phyloP scores from a whole-genome alignment of 148 eudicot species.

The Rhododendron simsii region DNA sequence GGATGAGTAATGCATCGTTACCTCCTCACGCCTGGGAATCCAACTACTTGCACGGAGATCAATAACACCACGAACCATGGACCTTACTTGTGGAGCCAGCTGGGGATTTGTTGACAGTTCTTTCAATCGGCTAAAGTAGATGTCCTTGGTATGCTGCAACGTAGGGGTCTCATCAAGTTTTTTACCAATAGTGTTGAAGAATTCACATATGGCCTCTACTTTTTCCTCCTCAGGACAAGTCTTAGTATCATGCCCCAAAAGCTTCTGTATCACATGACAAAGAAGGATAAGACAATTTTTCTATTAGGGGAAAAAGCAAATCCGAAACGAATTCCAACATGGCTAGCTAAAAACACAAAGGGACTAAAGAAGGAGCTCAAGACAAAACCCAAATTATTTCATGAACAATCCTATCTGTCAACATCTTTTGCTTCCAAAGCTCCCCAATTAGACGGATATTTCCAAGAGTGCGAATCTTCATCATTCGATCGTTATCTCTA shows the following conservation, averaged over 20 bases:
- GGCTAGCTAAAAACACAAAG: not conserved
- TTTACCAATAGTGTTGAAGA: too few relatives aligned
- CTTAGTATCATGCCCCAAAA: constrained; percentile 55
- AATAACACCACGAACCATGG: constrained; percentile 74
- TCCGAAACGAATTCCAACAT: not conserved
- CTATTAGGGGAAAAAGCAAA: not conserved
- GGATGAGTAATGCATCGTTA: constrained; percentile 7
- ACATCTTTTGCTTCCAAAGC: constrained; percentile 94
- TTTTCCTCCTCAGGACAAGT: too few relatives aligned
- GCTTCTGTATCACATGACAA: constrained; percentile 40
- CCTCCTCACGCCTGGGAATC: constrained; percentile 94
- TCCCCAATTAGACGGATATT: constrained; percentile 96
- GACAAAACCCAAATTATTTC: constrained; percentile 73
- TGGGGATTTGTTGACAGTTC: constrained; percentile 55
- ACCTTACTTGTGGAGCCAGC: constrained; percentile 65
- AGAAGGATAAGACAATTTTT: not conserved
- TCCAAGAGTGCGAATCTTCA: constrained; percentile 91
- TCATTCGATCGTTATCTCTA: constrained; percentile 70
- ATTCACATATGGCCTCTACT: too few relatives aligned
- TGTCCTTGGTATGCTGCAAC: constrained; percentile 61
- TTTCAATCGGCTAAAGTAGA: constrained; percentile 58
- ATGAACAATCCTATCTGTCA: constrained; percentile 82
- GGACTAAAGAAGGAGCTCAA: not conserved
- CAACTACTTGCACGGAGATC: constrained; percentile 71
- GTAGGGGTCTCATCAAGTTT: constrained; percentile 67